Conservation (phyloP, 352 stramenopile genomes). For the Phytophthora multivora region DNA sequence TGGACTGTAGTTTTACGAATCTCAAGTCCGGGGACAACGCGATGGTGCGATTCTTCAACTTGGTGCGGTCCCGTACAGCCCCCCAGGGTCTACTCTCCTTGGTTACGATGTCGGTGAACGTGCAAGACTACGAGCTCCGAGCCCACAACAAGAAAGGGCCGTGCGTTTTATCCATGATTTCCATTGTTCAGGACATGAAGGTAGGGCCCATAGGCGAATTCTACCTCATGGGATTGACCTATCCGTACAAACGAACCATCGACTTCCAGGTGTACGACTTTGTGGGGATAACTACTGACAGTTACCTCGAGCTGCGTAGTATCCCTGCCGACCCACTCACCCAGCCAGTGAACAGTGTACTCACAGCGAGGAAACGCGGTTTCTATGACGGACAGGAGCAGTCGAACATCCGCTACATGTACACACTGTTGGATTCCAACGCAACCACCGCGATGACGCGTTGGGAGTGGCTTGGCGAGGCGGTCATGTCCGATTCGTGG, state of each 20-base stretch:
- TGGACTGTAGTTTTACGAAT: conserved; percentile 45
- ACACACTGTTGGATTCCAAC: conserved; percentile 25
- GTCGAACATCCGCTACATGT: conserved; percentile 34
- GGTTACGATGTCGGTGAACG: conserved; percentile 31
- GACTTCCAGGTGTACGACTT: conserved; percentile 39
- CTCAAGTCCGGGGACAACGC: conserved; percentile 26
- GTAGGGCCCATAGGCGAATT: conserved; percentile 8
- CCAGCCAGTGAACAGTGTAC: conserved; percentile 28
- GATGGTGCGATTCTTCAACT: conserved; percentile 34
- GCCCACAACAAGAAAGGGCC: conserved; percentile 25
- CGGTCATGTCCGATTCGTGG: conserved; percentile 36
- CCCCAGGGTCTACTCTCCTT: conserved; percentile 22
- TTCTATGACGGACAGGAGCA: conserved; percentile 41
- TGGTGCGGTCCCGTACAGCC: conserved; percentile 21
- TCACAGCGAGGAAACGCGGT: conserved; percentile 30
- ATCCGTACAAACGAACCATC: conserved; percentile 33
- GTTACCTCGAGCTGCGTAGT: conserved; percentile 24
- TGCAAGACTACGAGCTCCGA: conserved; percentile 38
- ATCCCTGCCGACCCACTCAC: conserved; percentile 10
- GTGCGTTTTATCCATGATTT: conserved; percentile 28
- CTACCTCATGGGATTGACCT: conserved; percentile 33
- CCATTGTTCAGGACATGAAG: conserved; percentile 26
- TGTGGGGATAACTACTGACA: conserved; percentile 19
- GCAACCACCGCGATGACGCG: conserved; percentile 11
- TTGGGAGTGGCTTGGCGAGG: conserved; percentile 29